These are phyloP conservation scores for Punica granatum DNA, from an alignment of 345 rosid genomes.

Conservation along the genomic window DNA sequence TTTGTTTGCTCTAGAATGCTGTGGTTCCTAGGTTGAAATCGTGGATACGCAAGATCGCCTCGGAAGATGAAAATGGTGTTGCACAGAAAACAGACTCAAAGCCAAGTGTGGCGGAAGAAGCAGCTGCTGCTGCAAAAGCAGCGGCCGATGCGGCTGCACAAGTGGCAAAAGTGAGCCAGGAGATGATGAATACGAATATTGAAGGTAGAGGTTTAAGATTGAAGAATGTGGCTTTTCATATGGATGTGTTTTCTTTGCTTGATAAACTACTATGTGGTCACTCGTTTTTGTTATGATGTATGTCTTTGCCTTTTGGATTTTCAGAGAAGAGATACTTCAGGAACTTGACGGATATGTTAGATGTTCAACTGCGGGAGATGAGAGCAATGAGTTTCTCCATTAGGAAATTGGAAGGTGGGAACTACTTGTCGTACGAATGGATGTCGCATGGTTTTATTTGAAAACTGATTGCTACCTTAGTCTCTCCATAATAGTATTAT, in stretches of 20 bases:
- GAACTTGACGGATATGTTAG: conserved; percentile 54
- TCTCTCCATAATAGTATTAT: neutral
- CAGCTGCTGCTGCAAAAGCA: conserved; percentile 88
- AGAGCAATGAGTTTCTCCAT: conserved; percentile 64
- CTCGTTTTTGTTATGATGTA: conserved; percentile 6
- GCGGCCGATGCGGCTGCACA: conserved; percentile 90
- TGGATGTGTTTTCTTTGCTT: neutral
- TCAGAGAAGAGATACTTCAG: conserved; percentile 63
- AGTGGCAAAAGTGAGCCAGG: conserved; percentile 86
- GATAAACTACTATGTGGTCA: neutral
- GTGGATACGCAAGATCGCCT: conserved; percentile 76
- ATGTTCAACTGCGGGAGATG: conserved; percentile 77
- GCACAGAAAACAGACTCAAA: conserved; percentile 34
- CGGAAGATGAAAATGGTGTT: conserved; percentile 64
- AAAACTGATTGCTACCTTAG: neutral
- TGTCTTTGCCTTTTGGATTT: conserved; percentile 11
- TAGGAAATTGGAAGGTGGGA: conserved; percentile 61
- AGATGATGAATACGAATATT: conserved; percentile 52
- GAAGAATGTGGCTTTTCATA: neutral
- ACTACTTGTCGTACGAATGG: conserved; percentile 1
- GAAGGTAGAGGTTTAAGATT: conserved; percentile 41
- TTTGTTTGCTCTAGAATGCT: conserved; percentile 55
- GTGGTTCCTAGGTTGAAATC: conserved; percentile 71
- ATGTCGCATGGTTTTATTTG: neutral
- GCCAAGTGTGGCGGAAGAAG: conserved; percentile 82